Evolutionary conservation across 495 filamentous ascomycete species (phyloP), one percentile per base, ranked within the genome.

Genomic region (Penicillium samsonianum): DNA sequence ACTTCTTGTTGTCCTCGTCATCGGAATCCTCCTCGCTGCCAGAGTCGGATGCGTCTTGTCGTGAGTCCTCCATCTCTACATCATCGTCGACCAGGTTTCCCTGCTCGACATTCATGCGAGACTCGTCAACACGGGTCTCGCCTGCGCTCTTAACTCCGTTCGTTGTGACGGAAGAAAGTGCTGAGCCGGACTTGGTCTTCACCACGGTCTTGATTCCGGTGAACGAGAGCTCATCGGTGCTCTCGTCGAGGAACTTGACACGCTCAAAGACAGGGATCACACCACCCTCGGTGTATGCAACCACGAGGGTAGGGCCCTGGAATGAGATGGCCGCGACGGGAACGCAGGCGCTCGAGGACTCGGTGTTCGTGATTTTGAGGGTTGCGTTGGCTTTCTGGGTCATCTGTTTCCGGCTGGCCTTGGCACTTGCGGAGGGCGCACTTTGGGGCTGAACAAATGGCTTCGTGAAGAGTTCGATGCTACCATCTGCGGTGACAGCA

Each of bases 111-210:
- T 87, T 80, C 40, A 89, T 78, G 53, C 76, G 83, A 16, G 88
- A 84, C 67, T 96, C 90, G 70, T 96, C 85, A 43, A 96, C 85
- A 33, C 80, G 81, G 53, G 64, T 77, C 59, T 87, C 80, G 40
- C 78, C 82, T 31, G 80, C 62, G 20, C 83, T 75, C 59, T 85
- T 90, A 31, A 81, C 79, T 44, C 82, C 85, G 55, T 85, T 84
- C 70, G 82, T 84, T 33, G 70, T 72, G 17, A 59, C 71, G 3
- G 72, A 74, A 54, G 70, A 66, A 25, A 82, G 62, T 16, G 73
- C 69, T 12, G 72, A 73, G 52, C 67, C 71, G 26, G 72, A 71
- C 61, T 80, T 84, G 47, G 62, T 75, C 59, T 75, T 78, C 5
- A 69, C 57, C 12, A 86, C 67, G 25, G 77, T 75, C 62, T 77